Conservation (phyloP, 805 yeast species). For the Metschnikowia continentalis region DNA sequence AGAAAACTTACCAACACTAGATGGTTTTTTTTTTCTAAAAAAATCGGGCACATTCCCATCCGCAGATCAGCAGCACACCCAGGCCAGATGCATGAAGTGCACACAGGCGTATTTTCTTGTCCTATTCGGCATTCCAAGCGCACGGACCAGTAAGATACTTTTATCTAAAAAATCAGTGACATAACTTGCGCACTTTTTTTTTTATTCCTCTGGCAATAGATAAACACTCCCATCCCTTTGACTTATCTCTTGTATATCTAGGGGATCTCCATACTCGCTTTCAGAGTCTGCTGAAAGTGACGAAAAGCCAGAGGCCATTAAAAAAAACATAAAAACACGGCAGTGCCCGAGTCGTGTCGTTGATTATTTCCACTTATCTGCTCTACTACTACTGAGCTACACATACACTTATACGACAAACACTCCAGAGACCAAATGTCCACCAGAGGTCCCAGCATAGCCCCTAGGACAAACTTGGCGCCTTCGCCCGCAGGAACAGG, state of each 20-base stretch:
- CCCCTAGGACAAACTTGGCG: slow-evolving; percentile 16
- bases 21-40: too few species aligned
- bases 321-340: too few species aligned
- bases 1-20: too few species aligned
- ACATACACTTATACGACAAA: neutral
- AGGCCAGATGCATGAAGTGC: slow-evolving; percentile 1
- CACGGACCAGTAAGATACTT: slow-evolving; percentile 7
- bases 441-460: slow-evolving; percentile 16
- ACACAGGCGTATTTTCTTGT: neutral
- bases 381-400: neutral
- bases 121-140: slow-evolving; percentile 2
- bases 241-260: neutral
- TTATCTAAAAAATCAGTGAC: slow-evolving; percentile 20
- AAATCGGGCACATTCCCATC: neutral
- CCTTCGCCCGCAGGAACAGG: slow-evolving; percentile 17
- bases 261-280: neutral
- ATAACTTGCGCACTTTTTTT: slow-evolving; percentile 5
- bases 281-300: neutral
- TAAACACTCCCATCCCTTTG: neutral
- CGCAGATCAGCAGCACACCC: neutral
- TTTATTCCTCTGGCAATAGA: neutral
- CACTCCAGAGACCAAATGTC: slow-evolving; percentile 6
- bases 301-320: neutral
- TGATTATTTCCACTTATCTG: neutral
- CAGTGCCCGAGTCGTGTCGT: neutral